These are phyloP conservation scores for Porogramme epimiltina DNA, from an alignment of 1,284 basidiomycete species.

Conservation along the genomic window DNA sequence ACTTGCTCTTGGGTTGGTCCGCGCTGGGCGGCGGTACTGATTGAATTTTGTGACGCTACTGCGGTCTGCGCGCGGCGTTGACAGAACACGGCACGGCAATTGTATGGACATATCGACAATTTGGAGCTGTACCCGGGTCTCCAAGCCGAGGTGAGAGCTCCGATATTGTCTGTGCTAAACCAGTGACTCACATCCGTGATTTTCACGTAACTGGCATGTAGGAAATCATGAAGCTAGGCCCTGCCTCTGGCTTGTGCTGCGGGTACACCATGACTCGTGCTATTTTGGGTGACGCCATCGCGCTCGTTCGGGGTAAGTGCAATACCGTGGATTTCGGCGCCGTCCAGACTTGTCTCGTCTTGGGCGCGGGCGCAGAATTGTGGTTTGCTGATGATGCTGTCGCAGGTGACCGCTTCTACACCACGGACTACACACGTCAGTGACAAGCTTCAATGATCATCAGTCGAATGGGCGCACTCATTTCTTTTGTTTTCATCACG, in stretches of 20 bases:
- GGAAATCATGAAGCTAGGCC: constrained; percentile 59
- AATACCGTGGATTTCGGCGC: too few relatives aligned
- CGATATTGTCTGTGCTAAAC: neutral
- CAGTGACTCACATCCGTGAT: neutral
- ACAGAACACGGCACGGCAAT: constrained; percentile 61
- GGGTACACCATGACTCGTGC: constrained; percentile 86
- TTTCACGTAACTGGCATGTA: constrained; percentile 64
- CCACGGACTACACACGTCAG: constrained; percentile 69
- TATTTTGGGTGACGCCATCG: constrained; percentile 83
- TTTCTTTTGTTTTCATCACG: neutral
- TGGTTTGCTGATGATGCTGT: constrained; percentile 13
- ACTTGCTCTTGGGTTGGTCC: neutral
- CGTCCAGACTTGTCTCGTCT: neutral
- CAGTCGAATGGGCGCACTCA: neutral
- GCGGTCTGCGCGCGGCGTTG: neutral
- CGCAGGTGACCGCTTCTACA: constrained; percentile 74
- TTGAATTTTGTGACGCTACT: neutral
- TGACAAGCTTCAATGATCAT: neutral
- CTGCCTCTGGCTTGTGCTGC: constrained; percentile 84
- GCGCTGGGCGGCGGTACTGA: constrained; percentile 1
- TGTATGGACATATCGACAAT: constrained; percentile 78
- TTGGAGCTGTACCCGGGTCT: constrained; percentile 77
- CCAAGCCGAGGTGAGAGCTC: constrained; percentile 48
- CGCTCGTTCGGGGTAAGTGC: constrained; percentile 49
- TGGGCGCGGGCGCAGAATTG: neutral